Evolutionary conservation across 202 grass and related monocot genomes (phyloP).

Genomic region (Schoenoplectus triqueter): DNA sequence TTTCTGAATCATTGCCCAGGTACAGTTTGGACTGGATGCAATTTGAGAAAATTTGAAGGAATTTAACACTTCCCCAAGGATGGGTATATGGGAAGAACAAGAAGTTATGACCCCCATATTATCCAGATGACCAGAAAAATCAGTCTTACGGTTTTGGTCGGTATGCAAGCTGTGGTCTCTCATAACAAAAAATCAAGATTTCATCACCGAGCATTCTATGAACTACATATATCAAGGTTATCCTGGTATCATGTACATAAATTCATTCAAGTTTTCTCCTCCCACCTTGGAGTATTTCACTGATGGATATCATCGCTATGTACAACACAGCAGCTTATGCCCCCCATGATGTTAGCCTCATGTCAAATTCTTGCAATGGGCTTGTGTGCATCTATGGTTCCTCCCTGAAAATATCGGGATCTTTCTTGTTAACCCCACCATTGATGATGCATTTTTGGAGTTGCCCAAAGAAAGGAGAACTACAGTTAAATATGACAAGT

Average conservation of each 20-base stretch:
- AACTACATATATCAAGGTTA: background rate
- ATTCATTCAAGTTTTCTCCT: conserved; percentile 3
- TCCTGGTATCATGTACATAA: background rate
- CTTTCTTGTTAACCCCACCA: background rate
- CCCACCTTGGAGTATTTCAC: conserved; percentile 11
- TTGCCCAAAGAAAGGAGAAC: background rate
- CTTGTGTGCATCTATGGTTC: background rate
- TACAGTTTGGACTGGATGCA: no score
- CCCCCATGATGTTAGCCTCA: background rate
- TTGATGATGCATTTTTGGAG: background rate
- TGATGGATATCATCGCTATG: background rate
- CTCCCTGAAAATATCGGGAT: background rate
- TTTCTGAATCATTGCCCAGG: no score
- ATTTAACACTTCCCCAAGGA: background rate
- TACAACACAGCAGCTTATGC: background rate
- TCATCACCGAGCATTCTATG: background rate
- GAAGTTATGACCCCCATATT: background rate
- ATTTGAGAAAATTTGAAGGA: background rate
- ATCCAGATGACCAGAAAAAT: conserved; percentile 11
- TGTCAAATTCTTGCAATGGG: background rate
- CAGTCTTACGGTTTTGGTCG: background rate
- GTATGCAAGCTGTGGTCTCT: conserved; percentile 8
- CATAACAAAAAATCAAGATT: background rate
- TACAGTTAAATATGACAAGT: conserved; percentile 4
- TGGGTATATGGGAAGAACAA: background rate